Evolutionary conservation across 1,139 yeast genomes (phyloP).

Genomic region (Debaryomycetaceae sp.): DNA sequence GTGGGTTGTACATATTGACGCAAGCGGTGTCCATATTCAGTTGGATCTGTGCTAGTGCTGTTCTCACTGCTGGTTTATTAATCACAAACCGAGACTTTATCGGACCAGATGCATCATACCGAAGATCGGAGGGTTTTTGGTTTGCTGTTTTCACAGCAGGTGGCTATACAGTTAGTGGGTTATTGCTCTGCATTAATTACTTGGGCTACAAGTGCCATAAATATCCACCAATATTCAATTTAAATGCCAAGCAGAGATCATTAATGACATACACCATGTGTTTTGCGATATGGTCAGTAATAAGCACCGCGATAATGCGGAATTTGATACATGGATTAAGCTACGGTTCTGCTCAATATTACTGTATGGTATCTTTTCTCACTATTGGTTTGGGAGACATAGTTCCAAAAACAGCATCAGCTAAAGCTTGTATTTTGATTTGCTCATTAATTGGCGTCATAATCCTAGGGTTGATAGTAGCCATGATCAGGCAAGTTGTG

Average conservation of each 20-base stretch:
- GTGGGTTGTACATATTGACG: conserved; percentile 52
- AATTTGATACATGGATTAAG: conserved; percentile 28
- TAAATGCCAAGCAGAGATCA: conserved; percentile 63
- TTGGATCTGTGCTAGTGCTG: conserved; percentile 56
- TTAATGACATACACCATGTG: conserved; percentile 66
- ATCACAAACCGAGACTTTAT: conserved; percentile 20
- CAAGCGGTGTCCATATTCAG: conserved; percentile 61
- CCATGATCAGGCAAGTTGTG: conserved; percentile 66
- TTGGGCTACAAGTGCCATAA: conserved; percentile 55
- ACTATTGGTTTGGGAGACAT: conserved; percentile 83
- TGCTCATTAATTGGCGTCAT: conserved; percentile 70
- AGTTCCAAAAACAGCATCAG: conserved; percentile 48
- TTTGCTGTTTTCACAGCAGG: conserved; percentile 64
- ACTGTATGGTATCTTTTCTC: conserved; percentile 64
- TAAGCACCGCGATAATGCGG: conserved; percentile 57
- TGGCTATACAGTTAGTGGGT: conserved; percentile 56
- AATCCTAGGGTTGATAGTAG: conserved; percentile 66
- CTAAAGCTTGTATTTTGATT: conserved; percentile 56
- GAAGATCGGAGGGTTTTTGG: conserved; percentile 69
- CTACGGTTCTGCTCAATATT: conserved; percentile 67
- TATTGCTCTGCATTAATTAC: conserved; percentile 54
- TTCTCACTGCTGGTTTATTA: conserved; percentile 50
- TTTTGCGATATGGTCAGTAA: conserved; percentile 65
- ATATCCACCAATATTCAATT: conserved; percentile 68
- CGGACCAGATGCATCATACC: conserved; percentile 13